Percentiles rank a stretch among this genome's conserved stretches.
Evolutionary conservation across 31 red algal genomes (phyloP).

Genomic region (Asparagopsis taxiformis): DNA sequence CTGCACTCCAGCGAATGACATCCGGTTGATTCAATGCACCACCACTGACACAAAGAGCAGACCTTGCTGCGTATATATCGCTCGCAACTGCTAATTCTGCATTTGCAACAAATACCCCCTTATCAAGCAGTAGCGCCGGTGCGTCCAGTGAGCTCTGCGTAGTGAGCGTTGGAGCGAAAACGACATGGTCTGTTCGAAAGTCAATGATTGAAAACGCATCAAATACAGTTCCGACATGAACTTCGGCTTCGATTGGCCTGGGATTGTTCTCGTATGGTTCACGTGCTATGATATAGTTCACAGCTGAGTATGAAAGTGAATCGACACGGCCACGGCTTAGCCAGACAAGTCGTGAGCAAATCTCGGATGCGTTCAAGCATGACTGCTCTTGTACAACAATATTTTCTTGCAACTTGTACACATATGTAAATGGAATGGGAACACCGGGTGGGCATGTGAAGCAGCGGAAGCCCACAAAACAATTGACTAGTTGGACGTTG

Average conservation of each 20-base stretch:
- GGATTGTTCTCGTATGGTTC: constrained; percentile 1
- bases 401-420: too few species aligned
- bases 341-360: constrained; percentile 32
- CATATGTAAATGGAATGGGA: too few species aligned
- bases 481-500: too few species aligned
- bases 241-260: constrained; percentile 38
- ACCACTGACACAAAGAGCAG: constrained; percentile 10
- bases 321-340: constrained; percentile 43
- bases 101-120: constrained; percentile 29
- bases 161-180: constrained; percentile 53
- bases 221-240: constrained; percentile 61
- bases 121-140: constrained; percentile 1
- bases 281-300: constrained; percentile 48
- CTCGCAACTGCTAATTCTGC: constrained; percentile 38
- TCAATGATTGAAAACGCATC: constrained; percentile 60
- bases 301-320: constrained; percentile 37
- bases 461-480: too few species aligned
- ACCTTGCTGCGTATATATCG: constrained; percentile 62
- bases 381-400: too few species aligned
- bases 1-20: constrained; percentile 40
- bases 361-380: constrained; percentile 26
- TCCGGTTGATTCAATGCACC: constrained; percentile 13
- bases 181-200: constrained; percentile 57
- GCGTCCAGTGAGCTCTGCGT: constrained; percentile 13
- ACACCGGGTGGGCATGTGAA: too few species aligned